Evolutionary conservation across 1,139 yeast genomes (phyloP), one percentile per base, ranked within the genome.

Genomic region (Suhomyces terraborum): DNA sequence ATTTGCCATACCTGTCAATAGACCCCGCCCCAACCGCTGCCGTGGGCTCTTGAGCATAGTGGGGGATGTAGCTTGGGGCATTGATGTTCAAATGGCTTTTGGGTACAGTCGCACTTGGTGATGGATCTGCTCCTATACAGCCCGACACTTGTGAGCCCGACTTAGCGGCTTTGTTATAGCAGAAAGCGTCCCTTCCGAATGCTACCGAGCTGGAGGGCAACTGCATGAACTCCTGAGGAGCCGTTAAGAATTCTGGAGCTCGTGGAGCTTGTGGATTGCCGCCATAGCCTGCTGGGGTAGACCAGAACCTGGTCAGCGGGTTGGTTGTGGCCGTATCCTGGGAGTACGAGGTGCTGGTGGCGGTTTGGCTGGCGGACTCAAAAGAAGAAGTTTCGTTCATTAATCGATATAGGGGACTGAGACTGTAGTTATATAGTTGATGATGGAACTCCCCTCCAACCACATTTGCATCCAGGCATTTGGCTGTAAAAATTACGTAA

Each of bases 11-110:
- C 21, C 32, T 20, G 32, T 30, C 32, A 23, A 20, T 9, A 24
- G 32, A 20, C 32, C 19, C 32, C 9, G 32, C 24, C 32, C 32
- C 24, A 13, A 14, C 32, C 8, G 25, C 24, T 8, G 19, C 4
- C 26, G 20, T 6, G 25, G 42, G 29, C 20, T 41, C 46, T 29
- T 45, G 39, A 20, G 43, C 42, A 26, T 33, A 43, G 17, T 23
- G 48, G 3, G 69, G 67, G 21, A 59, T 50, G 42, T 64, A 64
- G 42, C 66, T 62, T 1, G 67, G 67, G 1, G 67, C 66, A 46
- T 62, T 59, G 32, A 56, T 47, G 43, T 59, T 61, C 55, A 64
- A 53, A 17, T 26, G 45, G 19, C 43, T 24, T 21, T 39, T 42
- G 9, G 29, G 17, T 10, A 23, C 32, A 16, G 27, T 12, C 2